phyloP scores from a whole-genome alignment of 2,329 filamentous ascomycete genomes.

The Venturia aucupariae region DNA sequence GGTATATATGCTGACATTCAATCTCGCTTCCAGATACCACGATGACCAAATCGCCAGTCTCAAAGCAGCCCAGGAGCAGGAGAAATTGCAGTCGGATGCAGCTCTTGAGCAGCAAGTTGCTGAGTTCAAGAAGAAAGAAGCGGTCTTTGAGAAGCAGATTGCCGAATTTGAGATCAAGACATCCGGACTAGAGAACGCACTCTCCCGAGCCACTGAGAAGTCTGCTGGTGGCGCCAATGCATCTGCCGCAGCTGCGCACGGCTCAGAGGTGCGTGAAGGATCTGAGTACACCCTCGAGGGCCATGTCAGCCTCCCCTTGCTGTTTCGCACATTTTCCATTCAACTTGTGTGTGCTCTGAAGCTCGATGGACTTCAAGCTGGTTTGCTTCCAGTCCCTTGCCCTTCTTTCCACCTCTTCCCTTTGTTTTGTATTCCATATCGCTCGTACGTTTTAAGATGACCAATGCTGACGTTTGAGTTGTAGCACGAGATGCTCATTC shows the following conservation, averaged over 20 bases:
- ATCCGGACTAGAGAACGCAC: not conserved
- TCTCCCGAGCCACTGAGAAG: conserved; percentile 1
- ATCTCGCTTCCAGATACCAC: not conserved
- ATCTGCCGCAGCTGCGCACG: not conserved
- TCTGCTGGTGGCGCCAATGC: not conserved
- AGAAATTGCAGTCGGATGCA: not conserved
- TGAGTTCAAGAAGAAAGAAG: not conserved
- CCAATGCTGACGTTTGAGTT: not conserved
- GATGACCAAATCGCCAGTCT: not conserved
- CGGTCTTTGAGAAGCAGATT: not conserved
- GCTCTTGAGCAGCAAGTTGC: not conserved
- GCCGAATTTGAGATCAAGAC: not conserved
- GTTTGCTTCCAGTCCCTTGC: conserved; percentile 5
- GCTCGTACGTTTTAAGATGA: not conserved
- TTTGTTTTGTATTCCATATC: not conserved
- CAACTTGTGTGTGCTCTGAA: conserved; percentile 1
- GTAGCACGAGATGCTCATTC: conserved; percentile 2
- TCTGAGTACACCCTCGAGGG: conserved; percentile 7
- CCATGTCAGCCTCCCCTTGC: conserved; percentile 6
- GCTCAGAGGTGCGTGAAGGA: conserved; percentile 6
- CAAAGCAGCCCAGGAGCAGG: not conserved
- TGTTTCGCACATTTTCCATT: not conserved
- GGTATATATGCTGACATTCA: not conserved
- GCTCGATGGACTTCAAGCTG: conserved; percentile 2
- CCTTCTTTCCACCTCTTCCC: not conserved